Percentiles rank a stretch among this genome's conserved stretches.
These are phyloP conservation scores for Madurella fahalii DNA, from an alignment of 2,329 filamentous ascomycete species.

Conservation along the genomic window DNA sequence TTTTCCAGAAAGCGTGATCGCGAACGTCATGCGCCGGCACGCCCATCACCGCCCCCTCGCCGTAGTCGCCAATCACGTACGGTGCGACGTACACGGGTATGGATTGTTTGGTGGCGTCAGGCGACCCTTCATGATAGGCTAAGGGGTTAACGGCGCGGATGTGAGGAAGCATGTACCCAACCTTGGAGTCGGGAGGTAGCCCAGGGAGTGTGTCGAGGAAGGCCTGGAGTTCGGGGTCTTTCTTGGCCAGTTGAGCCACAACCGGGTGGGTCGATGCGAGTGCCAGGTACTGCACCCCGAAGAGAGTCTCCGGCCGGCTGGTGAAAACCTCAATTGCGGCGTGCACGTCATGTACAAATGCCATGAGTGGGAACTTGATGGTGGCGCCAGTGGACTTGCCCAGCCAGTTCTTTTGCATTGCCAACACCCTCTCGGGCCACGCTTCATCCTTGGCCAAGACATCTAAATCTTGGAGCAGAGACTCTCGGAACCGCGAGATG, in stretches of 20 bases:
- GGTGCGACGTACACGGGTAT: slow-evolving; percentile 77
- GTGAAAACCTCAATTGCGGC: slow-evolving; percentile 70
- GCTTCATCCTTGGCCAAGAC: slow-evolving; percentile 56
- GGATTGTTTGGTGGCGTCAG: slow-evolving; percentile 49
- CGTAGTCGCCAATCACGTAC: slow-evolving; percentile 81
- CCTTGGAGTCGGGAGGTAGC: slow-evolving; percentile 53
- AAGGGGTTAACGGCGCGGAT: slow-evolving; percentile 64
- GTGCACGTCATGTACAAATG: slow-evolving; percentile 37
- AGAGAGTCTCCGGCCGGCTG: slow-evolving; percentile 80
- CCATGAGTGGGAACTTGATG: slow-evolving; percentile 63
- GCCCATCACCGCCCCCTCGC: slow-evolving; percentile 86
- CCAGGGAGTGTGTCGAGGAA: slow-evolving; percentile 64
- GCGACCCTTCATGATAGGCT: slow-evolving; percentile 48
- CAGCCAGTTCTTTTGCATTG: slow-evolving; percentile 86
- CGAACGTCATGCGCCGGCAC: slow-evolving; percentile 80
- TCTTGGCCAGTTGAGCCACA: slow-evolving; percentile 56
- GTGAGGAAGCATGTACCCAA: slow-evolving; percentile 63
- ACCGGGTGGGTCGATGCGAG: slow-evolving; percentile 70
- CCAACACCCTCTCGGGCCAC: slow-evolving; percentile 79
- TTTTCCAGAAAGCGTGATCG: slow-evolving; percentile 75
- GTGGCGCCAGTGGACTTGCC: slow-evolving; percentile 71
- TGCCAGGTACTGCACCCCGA: slow-evolving; percentile 80
- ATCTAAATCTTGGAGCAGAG: slow-evolving; percentile 67
- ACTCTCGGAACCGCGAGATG: slow-evolving; percentile 74
- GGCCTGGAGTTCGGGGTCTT: slow-evolving; percentile 57